Conservation (phyloP, 306 rosid genomes). For the Rosa chinensis region DNA sequence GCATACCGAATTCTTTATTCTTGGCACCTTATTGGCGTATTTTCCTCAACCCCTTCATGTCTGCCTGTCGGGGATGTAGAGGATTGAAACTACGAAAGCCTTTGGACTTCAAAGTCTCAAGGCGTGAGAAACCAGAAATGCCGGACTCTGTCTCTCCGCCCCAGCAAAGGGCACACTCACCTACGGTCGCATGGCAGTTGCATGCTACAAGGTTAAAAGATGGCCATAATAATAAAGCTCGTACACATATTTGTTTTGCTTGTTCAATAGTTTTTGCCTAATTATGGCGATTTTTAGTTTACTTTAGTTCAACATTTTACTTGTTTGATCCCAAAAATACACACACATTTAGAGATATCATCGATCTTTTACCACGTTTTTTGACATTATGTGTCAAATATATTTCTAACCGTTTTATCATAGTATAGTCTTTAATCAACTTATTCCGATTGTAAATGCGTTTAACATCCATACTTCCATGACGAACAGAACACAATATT, state of each 20-base stretch:
- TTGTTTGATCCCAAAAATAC: not conserved
- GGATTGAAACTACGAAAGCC: not conserved
- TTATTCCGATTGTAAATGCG: no score
- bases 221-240: not conserved
- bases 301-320: not conserved
- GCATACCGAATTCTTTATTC: no score
- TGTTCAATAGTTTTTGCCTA: not conserved
- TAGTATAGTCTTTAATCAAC: not conserved
- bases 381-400: not conserved
- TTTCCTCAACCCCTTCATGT: no score
- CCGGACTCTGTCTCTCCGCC: slow-evolving; percentile 6
- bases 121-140: slow-evolving; percentile 9
- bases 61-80: not conserved
- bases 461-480: no score
- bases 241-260: not conserved
- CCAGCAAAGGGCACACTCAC: not conserved
- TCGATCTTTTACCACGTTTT: not conserved
- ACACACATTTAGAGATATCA: no score
- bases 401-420: no score
- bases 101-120: not conserved
- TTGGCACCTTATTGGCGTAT: not conserved
- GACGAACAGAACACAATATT: no score
- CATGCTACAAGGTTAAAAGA: not conserved
- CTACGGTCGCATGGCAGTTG: not conserved
- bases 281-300: no score